phyloP scores from a whole-genome alignment of 2,329 filamentous ascomycete genomes.

The Paracoccidioides lutzii region DNA sequence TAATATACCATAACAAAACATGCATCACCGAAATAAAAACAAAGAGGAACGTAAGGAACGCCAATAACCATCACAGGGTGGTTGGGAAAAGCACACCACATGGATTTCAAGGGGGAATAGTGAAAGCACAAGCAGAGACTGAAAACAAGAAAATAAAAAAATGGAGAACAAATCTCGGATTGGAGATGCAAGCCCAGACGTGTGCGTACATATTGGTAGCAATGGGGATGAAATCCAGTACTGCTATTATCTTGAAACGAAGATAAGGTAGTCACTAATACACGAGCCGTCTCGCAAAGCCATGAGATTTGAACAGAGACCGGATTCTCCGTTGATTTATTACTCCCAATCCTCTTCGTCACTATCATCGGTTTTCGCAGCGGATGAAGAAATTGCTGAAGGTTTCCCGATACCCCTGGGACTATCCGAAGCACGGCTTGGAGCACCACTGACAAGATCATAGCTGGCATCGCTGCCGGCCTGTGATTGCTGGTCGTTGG shows the following conservation, averaged over 20 bases:
- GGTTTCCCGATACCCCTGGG: conserved; percentile 41
- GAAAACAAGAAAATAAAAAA: background rate
- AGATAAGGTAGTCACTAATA: no score
- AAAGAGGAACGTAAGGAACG: background rate
- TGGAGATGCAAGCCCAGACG: background rate
- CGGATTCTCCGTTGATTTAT: conserved; percentile 2
- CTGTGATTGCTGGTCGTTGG: conserved; percentile 79
- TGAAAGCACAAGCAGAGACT: background rate
- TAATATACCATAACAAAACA: background rate
- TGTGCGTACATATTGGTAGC: no score
- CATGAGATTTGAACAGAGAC: no score
- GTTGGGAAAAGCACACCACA: background rate
- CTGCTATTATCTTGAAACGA: no score
- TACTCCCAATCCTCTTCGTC: conserved; percentile 71
- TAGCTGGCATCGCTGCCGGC: conserved; percentile 93
- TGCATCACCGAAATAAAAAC: background rate
- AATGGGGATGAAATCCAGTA: no score
- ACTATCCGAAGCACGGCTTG: conserved; percentile 62
- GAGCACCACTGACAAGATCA: conserved; percentile 73
- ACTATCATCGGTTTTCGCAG: conserved; percentile 41
- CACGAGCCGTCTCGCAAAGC: no score
- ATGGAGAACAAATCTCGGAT: background rate
- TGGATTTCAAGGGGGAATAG: background rate
- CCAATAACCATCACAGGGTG: background rate
- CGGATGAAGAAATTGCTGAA: conserved; percentile 39